Evolutionary conservation across 495 filamentous ascomycete genomes (phyloP).

Genomic region (Friedmanniomyces endolithicus): DNA sequence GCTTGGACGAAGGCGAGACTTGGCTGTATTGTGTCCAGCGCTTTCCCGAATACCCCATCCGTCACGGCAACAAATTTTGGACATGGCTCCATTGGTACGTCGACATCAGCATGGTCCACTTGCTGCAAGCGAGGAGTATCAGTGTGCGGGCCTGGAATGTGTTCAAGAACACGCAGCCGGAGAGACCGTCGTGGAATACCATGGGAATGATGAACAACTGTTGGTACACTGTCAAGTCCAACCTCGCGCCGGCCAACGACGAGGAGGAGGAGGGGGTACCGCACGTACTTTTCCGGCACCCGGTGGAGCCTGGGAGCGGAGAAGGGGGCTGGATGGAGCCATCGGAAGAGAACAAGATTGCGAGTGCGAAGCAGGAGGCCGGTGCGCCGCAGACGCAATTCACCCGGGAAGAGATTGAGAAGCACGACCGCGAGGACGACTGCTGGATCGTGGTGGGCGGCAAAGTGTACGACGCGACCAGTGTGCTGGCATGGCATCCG

Average conservation of each 20-base stretch:
- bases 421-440: constrained; percentile 18
- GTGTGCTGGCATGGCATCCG: constrained; percentile 26
- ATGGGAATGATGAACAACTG: constrained; percentile 35
- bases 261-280: constrained; percentile 12
- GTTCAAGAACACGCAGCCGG: constrained; percentile 23
- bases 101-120: constrained; percentile 16
- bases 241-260: constrained; percentile 18
- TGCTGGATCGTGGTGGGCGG: constrained; percentile 30
- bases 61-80: constrained; percentile 23
- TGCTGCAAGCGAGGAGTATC: constrained; percentile 15
- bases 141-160: constrained; percentile 19
- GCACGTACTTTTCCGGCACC: constrained; percentile 19
- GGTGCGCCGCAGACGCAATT: constrained; percentile 26
- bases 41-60: constrained; percentile 19
- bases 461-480: constrained; percentile 27
- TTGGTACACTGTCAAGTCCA: constrained; percentile 25
- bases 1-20: constrained; percentile 18
- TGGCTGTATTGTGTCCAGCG: constrained; percentile 21
- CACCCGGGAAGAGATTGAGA: constrained; percentile 23
- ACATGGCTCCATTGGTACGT: constrained; percentile 21
- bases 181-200: constrained; percentile 15
- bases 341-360: constrained; percentile 20
- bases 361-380: constrained; percentile 21
- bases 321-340: constrained; percentile 21
- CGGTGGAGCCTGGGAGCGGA: constrained; percentile 18